Evolutionary conservation across 306 rosid species (phyloP).

Genomic region (Vicia sativa): DNA sequence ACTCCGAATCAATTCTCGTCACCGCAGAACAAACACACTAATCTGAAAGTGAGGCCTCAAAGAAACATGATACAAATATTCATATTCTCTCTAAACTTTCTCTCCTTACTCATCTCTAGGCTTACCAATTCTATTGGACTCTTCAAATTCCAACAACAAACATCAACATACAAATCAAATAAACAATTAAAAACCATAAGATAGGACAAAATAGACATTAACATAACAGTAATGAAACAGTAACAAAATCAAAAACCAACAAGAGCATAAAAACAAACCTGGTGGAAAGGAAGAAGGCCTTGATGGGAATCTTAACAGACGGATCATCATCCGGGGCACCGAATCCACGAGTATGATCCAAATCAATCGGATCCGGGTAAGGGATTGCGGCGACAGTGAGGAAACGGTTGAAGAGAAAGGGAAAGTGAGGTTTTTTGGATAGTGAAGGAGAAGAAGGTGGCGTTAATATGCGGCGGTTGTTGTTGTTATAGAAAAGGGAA

Average conservation of each 20-base stretch:
- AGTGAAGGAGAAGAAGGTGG: conserved; percentile 33
- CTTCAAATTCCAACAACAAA: conserved; percentile 28
- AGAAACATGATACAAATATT: too few relatives aligned
- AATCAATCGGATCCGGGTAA: conserved; percentile 38
- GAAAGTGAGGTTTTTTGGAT: conserved; percentile 38
- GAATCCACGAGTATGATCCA: conserved; percentile 32
- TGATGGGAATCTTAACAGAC: conserved; percentile 65
- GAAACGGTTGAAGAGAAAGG: conserved; percentile 36
- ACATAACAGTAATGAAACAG: conserved; percentile 24
- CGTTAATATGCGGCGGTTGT: conserved; percentile 38
- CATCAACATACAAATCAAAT: conserved; percentile 8
- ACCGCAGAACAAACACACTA: too few relatives aligned
- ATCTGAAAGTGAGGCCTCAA: too few relatives aligned
- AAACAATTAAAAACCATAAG: not conserved
- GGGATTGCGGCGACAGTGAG: conserved; percentile 53
- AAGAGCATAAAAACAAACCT: conserved; percentile 48
- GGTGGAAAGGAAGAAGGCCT: conserved; percentile 88
- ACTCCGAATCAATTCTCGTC: too few relatives aligned
- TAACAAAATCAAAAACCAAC: conserved; percentile 7
- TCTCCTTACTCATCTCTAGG: not conserved
- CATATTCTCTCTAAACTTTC: not conserved
- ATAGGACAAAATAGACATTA: not conserved
- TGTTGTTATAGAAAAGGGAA: conserved; percentile 46
- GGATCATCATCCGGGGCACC: conserved; percentile 44
- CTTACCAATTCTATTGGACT: not conserved